Percentiles rank a stretch among this genome's conserved stretches.
These are phyloP conservation scores for Trichoderma afroharzianum DNA, from an alignment of 2,329 filamentous ascomycete species.

Conservation along the genomic window DNA sequence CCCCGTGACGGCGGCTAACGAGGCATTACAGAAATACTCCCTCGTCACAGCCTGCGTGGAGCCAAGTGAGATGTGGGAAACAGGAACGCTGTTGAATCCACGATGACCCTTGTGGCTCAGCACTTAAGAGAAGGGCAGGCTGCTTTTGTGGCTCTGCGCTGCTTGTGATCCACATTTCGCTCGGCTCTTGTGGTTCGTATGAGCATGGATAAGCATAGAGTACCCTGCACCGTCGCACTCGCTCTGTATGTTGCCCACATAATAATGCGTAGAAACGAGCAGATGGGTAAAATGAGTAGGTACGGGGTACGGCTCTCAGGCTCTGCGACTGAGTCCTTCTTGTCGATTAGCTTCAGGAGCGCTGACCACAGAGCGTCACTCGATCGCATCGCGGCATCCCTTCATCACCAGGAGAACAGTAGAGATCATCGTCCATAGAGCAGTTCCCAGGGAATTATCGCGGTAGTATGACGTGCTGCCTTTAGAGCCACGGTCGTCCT, in stretches of 20 bases:
- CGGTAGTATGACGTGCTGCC: constrained; percentile 7
- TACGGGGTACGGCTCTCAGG: background rate
- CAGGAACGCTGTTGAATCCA: background rate
- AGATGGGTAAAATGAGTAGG: background rate
- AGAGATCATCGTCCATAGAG: background rate
- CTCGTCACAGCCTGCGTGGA: background rate
- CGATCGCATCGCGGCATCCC: background rate
- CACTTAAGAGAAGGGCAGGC: background rate
- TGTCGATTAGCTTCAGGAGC: background rate
- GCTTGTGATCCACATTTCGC: background rate
- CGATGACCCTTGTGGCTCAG: constrained; percentile 12
- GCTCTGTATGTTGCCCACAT: background rate
- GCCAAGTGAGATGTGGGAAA: background rate
- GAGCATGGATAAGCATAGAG: background rate
- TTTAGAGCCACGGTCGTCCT: background rate
- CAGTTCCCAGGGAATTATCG: background rate
- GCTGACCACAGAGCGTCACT: background rate
- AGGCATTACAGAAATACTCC: background rate
- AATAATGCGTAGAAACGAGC: background rate
- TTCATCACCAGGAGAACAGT: background rate
- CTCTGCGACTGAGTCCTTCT: background rate
- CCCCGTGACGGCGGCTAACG: constrained; percentile 6
- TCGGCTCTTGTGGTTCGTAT: constrained; percentile 4
- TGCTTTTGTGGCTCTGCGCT: constrained; percentile 3
- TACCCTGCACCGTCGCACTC: background rate